These are phyloP conservation scores for Rhizophora mangle DNA, from an alignment of 345 rosid species.

Conservation along the genomic window DNA sequence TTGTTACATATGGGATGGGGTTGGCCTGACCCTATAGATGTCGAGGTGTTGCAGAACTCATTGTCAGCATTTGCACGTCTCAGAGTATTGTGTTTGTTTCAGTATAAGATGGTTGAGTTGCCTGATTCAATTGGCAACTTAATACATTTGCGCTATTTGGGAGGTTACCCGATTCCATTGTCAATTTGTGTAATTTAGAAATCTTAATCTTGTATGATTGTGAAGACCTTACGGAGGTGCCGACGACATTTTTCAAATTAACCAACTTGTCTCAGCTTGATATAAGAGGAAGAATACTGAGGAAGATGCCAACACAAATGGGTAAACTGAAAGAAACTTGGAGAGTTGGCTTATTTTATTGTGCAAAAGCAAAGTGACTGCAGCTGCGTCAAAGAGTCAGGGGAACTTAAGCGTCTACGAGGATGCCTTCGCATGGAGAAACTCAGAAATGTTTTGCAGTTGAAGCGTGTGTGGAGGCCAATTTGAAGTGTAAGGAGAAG, in stretches of 20 bases:
- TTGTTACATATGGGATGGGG: background rate
- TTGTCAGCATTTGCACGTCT: background rate
- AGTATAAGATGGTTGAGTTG: background rate
- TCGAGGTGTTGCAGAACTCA: background rate
- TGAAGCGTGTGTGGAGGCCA: background rate
- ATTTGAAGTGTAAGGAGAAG: background rate
- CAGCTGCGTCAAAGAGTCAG: conserved; percentile 5
- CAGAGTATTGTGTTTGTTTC: background rate
- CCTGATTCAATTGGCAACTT: background rate
- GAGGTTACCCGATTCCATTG: background rate
- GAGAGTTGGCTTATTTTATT: background rate
- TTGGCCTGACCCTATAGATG: background rate
- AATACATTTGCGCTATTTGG: background rate
- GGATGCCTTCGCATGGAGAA: background rate
- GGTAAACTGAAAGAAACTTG: conserved; percentile 1
- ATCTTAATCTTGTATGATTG: background rate
- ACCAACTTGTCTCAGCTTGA: background rate
- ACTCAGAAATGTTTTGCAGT: background rate
- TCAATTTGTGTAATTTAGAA: background rate
- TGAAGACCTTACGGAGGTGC: background rate
- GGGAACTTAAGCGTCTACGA: background rate
- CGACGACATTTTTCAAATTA: background rate
- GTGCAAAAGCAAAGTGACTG: background rate
- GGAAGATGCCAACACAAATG: conserved; percentile 3
- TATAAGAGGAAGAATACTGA: background rate